These are phyloP conservation scores for Phanerochaete sordida DNA, from an alignment of 768 basidiomycete species.

Conservation along the genomic window DNA sequence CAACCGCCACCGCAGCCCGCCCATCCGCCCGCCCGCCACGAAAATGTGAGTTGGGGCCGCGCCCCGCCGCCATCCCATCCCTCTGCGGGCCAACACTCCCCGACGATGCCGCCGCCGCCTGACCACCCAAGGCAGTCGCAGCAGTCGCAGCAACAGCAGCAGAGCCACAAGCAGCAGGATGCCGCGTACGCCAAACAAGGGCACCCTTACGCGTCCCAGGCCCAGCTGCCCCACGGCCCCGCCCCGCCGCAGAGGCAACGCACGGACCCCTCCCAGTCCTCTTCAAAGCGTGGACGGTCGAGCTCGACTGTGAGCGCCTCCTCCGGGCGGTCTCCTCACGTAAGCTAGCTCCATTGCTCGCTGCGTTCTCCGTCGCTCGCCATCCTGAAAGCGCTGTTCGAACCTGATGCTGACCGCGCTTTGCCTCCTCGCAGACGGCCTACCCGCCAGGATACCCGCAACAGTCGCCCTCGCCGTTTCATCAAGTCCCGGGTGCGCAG, in stretches of 20 bases:
- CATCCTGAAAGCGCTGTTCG: constrained; percentile 4
- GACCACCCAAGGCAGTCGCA: constrained; percentile 21
- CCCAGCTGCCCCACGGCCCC: not conserved
- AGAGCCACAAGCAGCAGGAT: constrained; percentile 41
- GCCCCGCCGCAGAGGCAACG: constrained; percentile 16
- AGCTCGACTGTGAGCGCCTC: constrained; percentile 36
- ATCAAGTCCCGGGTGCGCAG: constrained; percentile 34
- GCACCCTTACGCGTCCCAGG: not conserved
- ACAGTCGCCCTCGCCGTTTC: constrained; percentile 34
- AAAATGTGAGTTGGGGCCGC: constrained; percentile 22
- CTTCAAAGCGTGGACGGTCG: constrained; percentile 40
- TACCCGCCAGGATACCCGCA: constrained; percentile 40
- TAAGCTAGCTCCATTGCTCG: constrained; percentile 30
- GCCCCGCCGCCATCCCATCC: constrained; percentile 15
- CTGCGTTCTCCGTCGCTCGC: not conserved
- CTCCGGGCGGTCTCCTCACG: constrained; percentile 48
- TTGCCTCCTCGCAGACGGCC: constrained; percentile 23
- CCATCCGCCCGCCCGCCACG: constrained; percentile 28
- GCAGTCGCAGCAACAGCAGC: constrained; percentile 16
- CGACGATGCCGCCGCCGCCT: constrained; percentile 20
- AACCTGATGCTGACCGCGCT: constrained; percentile 15
- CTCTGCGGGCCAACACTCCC: constrained; percentile 18
- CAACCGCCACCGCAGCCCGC: constrained; percentile 28
- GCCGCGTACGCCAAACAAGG: constrained; percentile 37
- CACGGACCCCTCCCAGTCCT: not conserved